These are phyloP conservation scores for Theobroma grandiflorum DNA, from an alignment of 441 rosid species.

Conservation along the genomic window DNA sequence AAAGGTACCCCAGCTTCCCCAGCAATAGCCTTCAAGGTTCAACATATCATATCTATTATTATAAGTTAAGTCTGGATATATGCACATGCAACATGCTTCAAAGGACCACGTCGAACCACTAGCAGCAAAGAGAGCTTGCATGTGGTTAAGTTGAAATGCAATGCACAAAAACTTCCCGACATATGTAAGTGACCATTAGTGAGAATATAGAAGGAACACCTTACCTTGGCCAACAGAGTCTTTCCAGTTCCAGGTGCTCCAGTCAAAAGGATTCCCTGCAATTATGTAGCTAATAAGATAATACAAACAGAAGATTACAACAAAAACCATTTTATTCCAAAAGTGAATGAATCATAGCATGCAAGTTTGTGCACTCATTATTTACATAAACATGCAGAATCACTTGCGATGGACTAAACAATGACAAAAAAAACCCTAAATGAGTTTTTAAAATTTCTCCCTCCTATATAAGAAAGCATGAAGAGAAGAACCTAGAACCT, in stretches of 20 bases:
- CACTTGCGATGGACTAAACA: neutral
- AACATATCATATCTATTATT: conserved; percentile 29
- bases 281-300: conserved; percentile 24
- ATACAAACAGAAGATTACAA: conserved; percentile 16
- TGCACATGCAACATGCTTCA: neutral
- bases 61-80: neutral
- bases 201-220: conserved; percentile 23
- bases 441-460: neutral
- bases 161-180: neutral
- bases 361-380: conserved; percentile 8
- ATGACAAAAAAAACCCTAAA: neutral
- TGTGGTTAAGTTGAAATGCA: conserved; percentile 2
- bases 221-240: conserved; percentile 96
- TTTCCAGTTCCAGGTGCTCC: conserved; percentile 99
- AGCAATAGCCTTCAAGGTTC: conserved; percentile 85
- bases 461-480: neutral
- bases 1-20: conserved; percentile 99
- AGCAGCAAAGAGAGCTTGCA: neutral
- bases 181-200: neutral
- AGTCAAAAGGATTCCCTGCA: conserved; percentile 96
- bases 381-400: neutral
- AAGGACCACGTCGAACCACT: neutral
- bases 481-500: conserved; percentile 10
- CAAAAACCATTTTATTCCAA: neutral
- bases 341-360: conserved; percentile 4